These are phyloP conservation scores for Colletotrichum sp. DNA, from an alignment of 2,329 filamentous ascomycete genomes.

Conservation along the genomic window DNA sequence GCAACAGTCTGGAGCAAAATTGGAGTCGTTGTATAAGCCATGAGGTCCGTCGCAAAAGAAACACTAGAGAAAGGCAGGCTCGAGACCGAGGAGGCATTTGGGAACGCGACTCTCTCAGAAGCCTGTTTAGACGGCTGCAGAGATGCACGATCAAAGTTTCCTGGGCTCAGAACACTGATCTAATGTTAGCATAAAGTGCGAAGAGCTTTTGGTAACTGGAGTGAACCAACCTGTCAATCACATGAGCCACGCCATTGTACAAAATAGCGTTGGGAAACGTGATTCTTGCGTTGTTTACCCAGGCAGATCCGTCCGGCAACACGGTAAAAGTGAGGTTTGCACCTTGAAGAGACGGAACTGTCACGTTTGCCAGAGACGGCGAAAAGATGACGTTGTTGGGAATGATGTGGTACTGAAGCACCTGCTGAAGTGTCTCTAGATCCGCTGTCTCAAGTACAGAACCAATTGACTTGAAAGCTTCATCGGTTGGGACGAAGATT, in stretches of 20 bases:
- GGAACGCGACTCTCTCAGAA: constrained; percentile 30
- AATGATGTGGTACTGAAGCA: constrained; percentile 35
- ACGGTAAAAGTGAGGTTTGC: constrained; percentile 32
- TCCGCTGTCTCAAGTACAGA: constrained; percentile 29
- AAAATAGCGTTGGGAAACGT: constrained; percentile 32
- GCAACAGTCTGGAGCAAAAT: constrained; percentile 29
- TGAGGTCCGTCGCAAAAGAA: constrained; percentile 25
- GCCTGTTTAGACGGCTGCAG: constrained; percentile 26
- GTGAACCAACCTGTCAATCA: constrained; percentile 30
- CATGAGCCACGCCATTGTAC: constrained; percentile 36
- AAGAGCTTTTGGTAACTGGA: fast-evolving
- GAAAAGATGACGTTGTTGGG: constrained; percentile 35
- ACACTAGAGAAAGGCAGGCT: constrained; percentile 29
- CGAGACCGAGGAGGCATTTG: constrained; percentile 27
- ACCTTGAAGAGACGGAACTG: constrained; percentile 26
- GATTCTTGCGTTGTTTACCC: constrained; percentile 36
- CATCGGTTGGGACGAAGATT: constrained; percentile 79
- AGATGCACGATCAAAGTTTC: constrained; percentile 27
- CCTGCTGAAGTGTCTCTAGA: constrained; percentile 26
- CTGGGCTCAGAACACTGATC: constrained; percentile 30
- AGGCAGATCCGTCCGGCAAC: constrained; percentile 30
- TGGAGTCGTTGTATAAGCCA: constrained; percentile 29
- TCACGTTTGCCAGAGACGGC: constrained; percentile 29
- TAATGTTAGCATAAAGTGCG: background rate
- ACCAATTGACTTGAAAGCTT: constrained; percentile 66